A percentile compares a stretch with the other conserved stretches of the same genome.
Evolutionary conservation across 805 yeast species (phyloP).

Genomic region (Metschnikowia matae): DNA sequence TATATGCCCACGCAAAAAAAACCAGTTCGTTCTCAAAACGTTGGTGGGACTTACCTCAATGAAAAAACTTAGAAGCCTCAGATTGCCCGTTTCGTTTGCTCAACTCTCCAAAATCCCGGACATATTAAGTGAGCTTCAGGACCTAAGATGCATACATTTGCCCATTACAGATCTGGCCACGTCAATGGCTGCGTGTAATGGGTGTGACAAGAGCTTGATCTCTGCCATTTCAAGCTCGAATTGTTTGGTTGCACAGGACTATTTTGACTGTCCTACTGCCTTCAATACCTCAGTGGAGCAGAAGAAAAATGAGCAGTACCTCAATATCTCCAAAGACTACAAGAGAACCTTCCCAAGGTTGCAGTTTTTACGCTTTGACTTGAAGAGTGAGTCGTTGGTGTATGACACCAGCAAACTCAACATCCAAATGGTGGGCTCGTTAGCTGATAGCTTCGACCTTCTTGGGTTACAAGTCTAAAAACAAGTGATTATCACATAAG

Average conservation of each 20-base stretch:
- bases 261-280: slow-evolving; percentile 13
- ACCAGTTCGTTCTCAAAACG: slow-evolving; percentile 6
- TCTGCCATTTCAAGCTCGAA: slow-evolving; percentile 9
- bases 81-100: slow-evolving; percentile 10
- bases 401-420: slow-evolving; percentile 6
- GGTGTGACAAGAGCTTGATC: slow-evolving; percentile 6
- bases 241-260: slow-evolving; percentile 14
- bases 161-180: slow-evolving; percentile 12
- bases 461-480: background rate
- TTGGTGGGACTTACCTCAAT: slow-evolving; percentile 8
- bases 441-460: slow-evolving; percentile 8
- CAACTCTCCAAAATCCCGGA: slow-evolving; percentile 9
- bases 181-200: slow-evolving; percentile 7
- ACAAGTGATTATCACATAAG: background rate
- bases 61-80: slow-evolving; percentile 5
- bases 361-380: slow-evolving; percentile 11
- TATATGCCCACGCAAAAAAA: slow-evolving; percentile 10
- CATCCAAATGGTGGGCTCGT: slow-evolving; percentile 4
- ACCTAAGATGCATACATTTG: slow-evolving; percentile 8
- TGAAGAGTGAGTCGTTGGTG: slow-evolving; percentile 10
- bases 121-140: background rate
- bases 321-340: slow-evolving; percentile 3
- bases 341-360: background rate
- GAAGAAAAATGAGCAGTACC: slow-evolving; percentile 10
- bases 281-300: slow-evolving; percentile 6